Evolutionary conservation across 805 yeast genomes (phyloP).

Genomic region (Torulaspora microellipsoides): DNA sequence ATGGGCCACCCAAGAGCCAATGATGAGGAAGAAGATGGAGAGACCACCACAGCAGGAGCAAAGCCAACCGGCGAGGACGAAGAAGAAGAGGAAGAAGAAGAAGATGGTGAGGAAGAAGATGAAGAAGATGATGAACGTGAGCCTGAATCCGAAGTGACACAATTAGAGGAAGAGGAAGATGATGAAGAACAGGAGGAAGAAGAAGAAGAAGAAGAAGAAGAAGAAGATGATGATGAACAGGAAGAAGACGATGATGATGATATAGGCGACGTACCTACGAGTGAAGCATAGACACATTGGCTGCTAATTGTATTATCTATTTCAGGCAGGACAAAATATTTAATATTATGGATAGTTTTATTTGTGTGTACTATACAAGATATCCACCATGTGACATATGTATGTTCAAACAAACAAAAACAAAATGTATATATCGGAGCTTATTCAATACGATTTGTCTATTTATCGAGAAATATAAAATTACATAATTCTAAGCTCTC

Average conservation of each 20-base stretch:
- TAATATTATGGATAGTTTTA: not conserved
- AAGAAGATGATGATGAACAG: constrained; percentile 12
- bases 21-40: constrained; percentile 21
- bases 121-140: constrained; percentile 25
- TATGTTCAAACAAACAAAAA: not conserved
- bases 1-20: constrained; percentile 15
- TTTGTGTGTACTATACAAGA: not conserved
- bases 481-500: constrained; percentile 14
- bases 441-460: no score
- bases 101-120: constrained; percentile 32
- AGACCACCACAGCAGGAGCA: constrained; percentile 5
- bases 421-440: not conserved
- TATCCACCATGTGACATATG: not conserved
- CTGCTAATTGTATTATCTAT: no score
- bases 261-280: constrained; percentile 13
- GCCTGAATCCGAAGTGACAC: constrained; percentile 16
- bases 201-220: constrained; percentile 9
- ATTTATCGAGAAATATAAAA: no score
- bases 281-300: constrained; percentile 5
- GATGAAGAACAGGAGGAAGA: constrained; percentile 9
- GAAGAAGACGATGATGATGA: constrained; percentile 13
- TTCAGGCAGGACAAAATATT: no score
- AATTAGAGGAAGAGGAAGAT: constrained; percentile 11
- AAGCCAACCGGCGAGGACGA: constrained; percentile 8
- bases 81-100: constrained; percentile 29